Percentiles rank a stretch among this genome's conserved stretches.
These are phyloP conservation scores for Stylosanthes scabra DNA, from an alignment of 331 rosid genomes.

Conservation along the genomic window DNA sequence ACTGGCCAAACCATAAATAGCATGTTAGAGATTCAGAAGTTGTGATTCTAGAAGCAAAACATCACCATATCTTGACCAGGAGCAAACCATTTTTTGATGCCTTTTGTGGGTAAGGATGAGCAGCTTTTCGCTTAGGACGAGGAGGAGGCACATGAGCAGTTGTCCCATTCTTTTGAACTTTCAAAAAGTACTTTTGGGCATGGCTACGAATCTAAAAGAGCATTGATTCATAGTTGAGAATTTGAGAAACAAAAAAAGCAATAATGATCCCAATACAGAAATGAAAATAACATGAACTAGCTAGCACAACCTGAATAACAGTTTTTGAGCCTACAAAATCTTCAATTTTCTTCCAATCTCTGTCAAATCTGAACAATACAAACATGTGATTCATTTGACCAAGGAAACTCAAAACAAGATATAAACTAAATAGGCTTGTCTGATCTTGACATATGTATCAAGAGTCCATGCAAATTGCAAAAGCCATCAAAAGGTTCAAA, in stretches of 20 bases:
- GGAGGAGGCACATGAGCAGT: slow-evolving; percentile 93
- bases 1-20: slow-evolving; percentile 51
- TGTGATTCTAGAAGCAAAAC: slow-evolving; percentile 27
- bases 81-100: slow-evolving; percentile 79
- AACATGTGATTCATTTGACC: neutral
- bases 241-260: neutral
- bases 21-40: slow-evolving; percentile 27
- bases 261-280: neutral
- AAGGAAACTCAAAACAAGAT: neutral
- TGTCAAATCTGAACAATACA: slow-evolving; percentile 66
- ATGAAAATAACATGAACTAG: neutral
- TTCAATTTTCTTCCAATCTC: slow-evolving; percentile 97
- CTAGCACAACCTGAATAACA: slow-evolving; percentile 75
- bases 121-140: slow-evolving; percentile 89
- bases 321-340: slow-evolving; percentile 92
- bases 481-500: slow-evolving; percentile 8
- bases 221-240: slow-evolving; percentile 8
- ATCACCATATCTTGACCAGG: neutral
- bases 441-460: neutral
- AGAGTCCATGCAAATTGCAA: slow-evolving; percentile 9
- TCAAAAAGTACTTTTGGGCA: slow-evolving; percentile 86
- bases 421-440: neutral
- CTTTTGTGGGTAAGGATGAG: slow-evolving; percentile 91
- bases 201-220: slow-evolving; percentile 81
- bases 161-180: slow-evolving; percentile 85